Evolutionary conservation across 2,329 filamentous ascomycete species (phyloP).

Genomic region (Fusarium nelsonii): DNA sequence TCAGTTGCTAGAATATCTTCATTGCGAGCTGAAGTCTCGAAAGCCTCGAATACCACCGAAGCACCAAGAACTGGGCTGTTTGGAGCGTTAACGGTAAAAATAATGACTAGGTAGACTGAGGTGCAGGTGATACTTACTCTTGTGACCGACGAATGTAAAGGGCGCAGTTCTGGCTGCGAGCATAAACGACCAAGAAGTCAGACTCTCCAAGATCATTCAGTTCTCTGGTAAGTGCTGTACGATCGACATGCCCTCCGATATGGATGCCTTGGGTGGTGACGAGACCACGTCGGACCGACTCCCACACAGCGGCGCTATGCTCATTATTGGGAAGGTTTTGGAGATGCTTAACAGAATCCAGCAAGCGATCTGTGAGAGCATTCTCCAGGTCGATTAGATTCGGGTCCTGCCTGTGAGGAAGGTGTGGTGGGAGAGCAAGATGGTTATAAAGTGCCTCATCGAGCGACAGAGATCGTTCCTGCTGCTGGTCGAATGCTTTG

Average conservation of each 20-base stretch:
- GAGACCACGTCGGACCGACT: conserved; percentile 34
- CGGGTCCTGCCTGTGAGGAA: conserved; percentile 41
- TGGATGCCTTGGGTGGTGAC: conserved; percentile 39
- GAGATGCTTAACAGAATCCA: conserved; percentile 33
- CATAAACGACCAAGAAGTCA: conserved; percentile 40
- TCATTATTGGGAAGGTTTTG: conserved; percentile 32
- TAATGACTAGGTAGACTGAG: background rate
- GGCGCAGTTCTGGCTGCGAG: conserved; percentile 50
- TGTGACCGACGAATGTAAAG: conserved; percentile 47
- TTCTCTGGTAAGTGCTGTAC: conserved; percentile 32
- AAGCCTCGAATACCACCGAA: conserved; percentile 63
- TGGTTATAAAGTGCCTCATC: conserved; percentile 45
- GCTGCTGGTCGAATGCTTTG: background rate
- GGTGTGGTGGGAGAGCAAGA: conserved; percentile 40
- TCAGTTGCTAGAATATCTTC: conserved; percentile 64
- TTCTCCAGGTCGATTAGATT: conserved; percentile 33
- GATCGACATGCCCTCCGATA: conserved; percentile 33
- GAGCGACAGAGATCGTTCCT: conserved; percentile 19
- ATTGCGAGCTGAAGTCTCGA: conserved; percentile 69
- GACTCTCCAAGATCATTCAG: conserved; percentile 27
- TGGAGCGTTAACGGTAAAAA: conserved; percentile 3
- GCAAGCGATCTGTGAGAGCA: conserved; percentile 26
- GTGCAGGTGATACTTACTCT: conserved; percentile 42
- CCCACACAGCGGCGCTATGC: conserved; percentile 26
- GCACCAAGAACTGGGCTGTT: conserved; percentile 42